These are phyloP conservation scores for Albifimbria verrucaria DNA, from an alignment of 2,329 filamentous ascomycete genomes.

Conservation along the genomic window DNA sequence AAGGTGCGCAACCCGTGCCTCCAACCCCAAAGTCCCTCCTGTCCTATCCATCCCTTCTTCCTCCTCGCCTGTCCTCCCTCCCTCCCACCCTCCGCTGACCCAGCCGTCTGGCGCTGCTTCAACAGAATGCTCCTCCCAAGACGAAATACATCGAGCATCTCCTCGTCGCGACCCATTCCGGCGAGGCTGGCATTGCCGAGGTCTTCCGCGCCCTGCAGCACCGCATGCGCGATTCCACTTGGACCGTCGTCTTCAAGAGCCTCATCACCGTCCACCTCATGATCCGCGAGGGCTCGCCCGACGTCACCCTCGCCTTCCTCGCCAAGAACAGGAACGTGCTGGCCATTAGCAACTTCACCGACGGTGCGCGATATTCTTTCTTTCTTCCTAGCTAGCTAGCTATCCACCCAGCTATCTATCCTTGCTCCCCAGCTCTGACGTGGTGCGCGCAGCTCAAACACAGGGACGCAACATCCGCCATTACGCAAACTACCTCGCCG, in stretches of 20 bases:
- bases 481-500: slow-evolving; percentile 82
- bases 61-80: slow-evolving; percentile 8
- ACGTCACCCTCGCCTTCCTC: slow-evolving; percentile 83
- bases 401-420: background rate
- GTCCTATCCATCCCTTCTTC: too few relatives aligned
- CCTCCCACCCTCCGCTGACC: too few relatives aligned
- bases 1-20: slow-evolving; percentile 56
- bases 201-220: slow-evolving; percentile 90
- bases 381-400: too few relatives aligned
- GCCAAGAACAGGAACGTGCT: slow-evolving; percentile 78
- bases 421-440: background rate
- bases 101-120: too few relatives aligned
- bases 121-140: slow-evolving; percentile 87
- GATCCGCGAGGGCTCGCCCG: slow-evolving; percentile 90
- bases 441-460: slow-evolving; percentile 66
- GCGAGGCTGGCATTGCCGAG: slow-evolving; percentile 91
- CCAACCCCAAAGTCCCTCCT: background rate
- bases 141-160: slow-evolving; percentile 99
- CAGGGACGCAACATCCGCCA: slow-evolving; percentile 93
- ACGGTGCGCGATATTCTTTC: too few relatives aligned
- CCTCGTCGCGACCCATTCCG: slow-evolving; percentile 88
- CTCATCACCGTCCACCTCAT: slow-evolving; percentile 94
- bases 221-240: slow-evolving; percentile 90
- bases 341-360: slow-evolving; percentile 85
- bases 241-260: slow-evolving; percentile 99